Evolutionary conservation across 176 grass and related monocot species (phyloP).

Genomic region (bread wheat (Triticum aestivum)): DNA sequence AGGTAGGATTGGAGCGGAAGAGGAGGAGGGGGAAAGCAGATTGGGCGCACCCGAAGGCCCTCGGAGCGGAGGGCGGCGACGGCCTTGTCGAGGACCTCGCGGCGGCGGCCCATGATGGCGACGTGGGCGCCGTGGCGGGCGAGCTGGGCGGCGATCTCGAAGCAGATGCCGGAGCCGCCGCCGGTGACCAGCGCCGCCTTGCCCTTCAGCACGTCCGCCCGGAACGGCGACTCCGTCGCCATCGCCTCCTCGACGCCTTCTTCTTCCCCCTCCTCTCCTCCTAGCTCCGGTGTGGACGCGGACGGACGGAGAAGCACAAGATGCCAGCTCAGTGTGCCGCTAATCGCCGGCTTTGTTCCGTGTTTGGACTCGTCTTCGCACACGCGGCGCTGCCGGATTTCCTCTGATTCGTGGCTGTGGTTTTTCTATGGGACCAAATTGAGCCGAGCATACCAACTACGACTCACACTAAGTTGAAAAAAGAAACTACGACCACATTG

Average conservation of each 20-base stretch:
- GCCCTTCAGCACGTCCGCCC: constrained; percentile 61
- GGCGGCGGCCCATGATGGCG: constrained; percentile 88
- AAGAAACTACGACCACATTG: too few relatives aligned
- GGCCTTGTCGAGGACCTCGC: constrained; percentile 77
- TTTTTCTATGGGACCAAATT: not conserved
- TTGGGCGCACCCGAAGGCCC: constrained; percentile 51
- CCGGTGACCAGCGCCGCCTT: constrained; percentile 85
- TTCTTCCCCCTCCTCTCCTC: not conserved
- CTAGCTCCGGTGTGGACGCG: not conserved
- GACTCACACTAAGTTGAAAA: too few relatives aligned
- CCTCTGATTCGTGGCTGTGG: not conserved
- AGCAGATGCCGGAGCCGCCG: constrained; percentile 83
- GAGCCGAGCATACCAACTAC: not conserved
- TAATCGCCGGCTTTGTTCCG: not conserved
- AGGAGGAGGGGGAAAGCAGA: not conserved
- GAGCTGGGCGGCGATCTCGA: constrained; percentile 78
- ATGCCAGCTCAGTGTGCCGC: not conserved
- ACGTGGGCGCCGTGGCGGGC: constrained; percentile 74
- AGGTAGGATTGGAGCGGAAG: not conserved
- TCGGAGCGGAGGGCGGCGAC: constrained; percentile 58
- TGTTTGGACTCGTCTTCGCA: not conserved
- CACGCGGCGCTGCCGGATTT: not conserved
- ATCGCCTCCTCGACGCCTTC: not conserved
- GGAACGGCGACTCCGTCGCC: constrained; percentile 69
- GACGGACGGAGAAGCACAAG: not conserved